These are phyloP conservation scores for Poa annua DNA, from an alignment of 176 grass and related monocot species.

Conservation along the genomic window DNA sequence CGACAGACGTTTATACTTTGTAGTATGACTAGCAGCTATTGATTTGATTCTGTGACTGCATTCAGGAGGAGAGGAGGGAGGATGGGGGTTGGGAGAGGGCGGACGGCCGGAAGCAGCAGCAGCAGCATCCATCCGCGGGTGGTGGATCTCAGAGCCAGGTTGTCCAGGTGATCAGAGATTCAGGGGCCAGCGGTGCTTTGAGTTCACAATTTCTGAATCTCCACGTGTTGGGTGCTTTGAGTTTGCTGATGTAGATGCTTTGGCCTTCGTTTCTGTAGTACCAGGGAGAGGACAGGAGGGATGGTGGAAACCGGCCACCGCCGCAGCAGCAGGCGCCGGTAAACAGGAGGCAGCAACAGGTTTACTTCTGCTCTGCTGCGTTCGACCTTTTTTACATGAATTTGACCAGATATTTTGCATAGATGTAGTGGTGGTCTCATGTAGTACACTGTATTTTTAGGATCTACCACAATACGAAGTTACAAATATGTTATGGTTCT, in stretches of 20 bases:
- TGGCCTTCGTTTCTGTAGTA: conserved; percentile 11
- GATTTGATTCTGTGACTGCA: neutral
- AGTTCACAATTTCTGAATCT: neutral
- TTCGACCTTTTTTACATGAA: neutral
- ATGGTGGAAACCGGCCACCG: neutral
- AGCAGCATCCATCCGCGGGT: conserved; percentile 4
- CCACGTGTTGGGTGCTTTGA: neutral
- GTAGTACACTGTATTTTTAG: neutral
- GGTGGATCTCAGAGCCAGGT: conserved; percentile 23
- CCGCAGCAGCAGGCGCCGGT: conserved; percentile 31
- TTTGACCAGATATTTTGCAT: neutral
- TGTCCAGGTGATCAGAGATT: neutral
- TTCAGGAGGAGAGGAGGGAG: conserved; percentile 32
- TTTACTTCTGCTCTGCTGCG: conserved; percentile 28
- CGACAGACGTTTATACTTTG: neutral
- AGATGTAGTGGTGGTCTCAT: neutral
- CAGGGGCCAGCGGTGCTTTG: neutral
- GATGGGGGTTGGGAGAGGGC: conserved; percentile 42
- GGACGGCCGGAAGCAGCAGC: conserved; percentile 43
- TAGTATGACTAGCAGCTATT: neutral
- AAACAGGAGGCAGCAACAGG: conserved; percentile 46
- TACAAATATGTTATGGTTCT: neutral
- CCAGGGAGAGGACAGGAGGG: conserved; percentile 28
- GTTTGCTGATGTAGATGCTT: neutral
- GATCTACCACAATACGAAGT: neutral